A percentile compares a stretch with the other conserved stretches of the same genome.
Evolutionary conservation across 1,284 basidiomycete genomes (phyloP).

Genomic region (Tilletia caries): DNA sequence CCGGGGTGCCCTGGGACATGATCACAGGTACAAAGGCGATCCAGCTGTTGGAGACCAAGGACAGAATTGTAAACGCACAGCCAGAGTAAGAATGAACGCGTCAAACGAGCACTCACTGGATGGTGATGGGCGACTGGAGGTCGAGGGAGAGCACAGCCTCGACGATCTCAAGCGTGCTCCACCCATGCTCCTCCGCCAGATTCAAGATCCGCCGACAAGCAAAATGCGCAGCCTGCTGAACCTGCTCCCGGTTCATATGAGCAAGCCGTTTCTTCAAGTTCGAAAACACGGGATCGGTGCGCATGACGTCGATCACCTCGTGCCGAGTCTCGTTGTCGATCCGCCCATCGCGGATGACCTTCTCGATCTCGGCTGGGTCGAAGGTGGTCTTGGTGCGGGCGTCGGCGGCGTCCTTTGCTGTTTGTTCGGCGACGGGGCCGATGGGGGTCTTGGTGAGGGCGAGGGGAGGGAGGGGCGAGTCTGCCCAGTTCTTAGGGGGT

Average conservation of each 20-base stretch:
- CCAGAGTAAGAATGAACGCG: not conserved
- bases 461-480: slow-evolving; percentile 12
- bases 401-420: slow-evolving; percentile 31
- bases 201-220: slow-evolving; percentile 43
- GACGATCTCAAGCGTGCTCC: slow-evolving; percentile 44
- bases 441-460: slow-evolving; percentile 32
- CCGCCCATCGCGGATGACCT: slow-evolving; percentile 37
- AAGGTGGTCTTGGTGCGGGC: slow-evolving; percentile 34
- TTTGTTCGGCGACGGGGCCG: slow-evolving; percentile 34
- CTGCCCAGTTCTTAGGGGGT: not conserved
- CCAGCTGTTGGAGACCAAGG: slow-evolving; percentile 25
- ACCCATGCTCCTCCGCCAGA: slow-evolving; percentile 36
- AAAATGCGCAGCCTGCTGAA: slow-evolving; percentile 43
- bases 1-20: slow-evolving; percentile 38
- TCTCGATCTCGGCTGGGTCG: slow-evolving; percentile 39
- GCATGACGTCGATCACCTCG: slow-evolving; percentile 32
- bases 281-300: slow-evolving; percentile 39
- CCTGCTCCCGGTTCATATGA: slow-evolving; percentile 47
- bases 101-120: slow-evolving; percentile 15
- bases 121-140: slow-evolving; percentile 25
- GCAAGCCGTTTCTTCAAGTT: slow-evolving; percentile 46
- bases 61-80: no score
- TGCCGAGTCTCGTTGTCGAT: slow-evolving; percentile 42
- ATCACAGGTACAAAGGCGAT: slow-evolving; percentile 50
- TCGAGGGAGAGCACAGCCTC: slow-evolving; percentile 42